A percentile compares a stretch with the other conserved stretches of the same genome.
These are phyloP conservation scores for Hordeum pubiflorum DNA, from an alignment of 202 grass and related monocot species.

Conservation along the genomic window DNA sequence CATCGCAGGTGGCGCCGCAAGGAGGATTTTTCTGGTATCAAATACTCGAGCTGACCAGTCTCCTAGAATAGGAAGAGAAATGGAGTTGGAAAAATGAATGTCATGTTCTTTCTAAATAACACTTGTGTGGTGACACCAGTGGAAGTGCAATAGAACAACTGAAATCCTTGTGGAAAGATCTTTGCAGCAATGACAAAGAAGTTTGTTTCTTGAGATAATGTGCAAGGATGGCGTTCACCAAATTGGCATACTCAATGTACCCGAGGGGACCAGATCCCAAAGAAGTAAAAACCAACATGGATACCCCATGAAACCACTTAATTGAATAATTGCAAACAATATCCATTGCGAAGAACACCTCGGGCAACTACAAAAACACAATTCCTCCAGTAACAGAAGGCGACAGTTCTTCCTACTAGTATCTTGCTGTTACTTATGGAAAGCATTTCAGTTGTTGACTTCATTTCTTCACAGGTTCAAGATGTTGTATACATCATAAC, in stretches of 20 bases:
- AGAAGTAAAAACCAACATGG: neutral
- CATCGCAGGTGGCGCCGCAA: constrained; percentile 53
- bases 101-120: neutral
- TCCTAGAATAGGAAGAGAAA: constrained; percentile 46
- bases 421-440: neutral
- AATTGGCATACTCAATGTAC: neutral
- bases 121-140: neutral
- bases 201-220: neutral
- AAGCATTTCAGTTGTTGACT: neutral
- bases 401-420: neutral
- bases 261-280: neutral
- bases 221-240: neutral
- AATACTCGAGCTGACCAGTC: constrained; percentile 66
- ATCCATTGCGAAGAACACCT: neutral
- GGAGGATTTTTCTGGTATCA: constrained; percentile 85
- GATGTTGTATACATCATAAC: neutral
- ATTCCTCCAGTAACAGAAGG: neutral
- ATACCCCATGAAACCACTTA: neutral
- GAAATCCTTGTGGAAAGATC: neutral
- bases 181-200: neutral
- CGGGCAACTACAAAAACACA: neutral
- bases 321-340: neutral
- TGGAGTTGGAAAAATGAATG: constrained; percentile 8
- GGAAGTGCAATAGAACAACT: neutral
- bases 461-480: neutral